Conservation (phyloP, 768 basidiomycete genomes). For the Boletus tomentosulus region DNA sequence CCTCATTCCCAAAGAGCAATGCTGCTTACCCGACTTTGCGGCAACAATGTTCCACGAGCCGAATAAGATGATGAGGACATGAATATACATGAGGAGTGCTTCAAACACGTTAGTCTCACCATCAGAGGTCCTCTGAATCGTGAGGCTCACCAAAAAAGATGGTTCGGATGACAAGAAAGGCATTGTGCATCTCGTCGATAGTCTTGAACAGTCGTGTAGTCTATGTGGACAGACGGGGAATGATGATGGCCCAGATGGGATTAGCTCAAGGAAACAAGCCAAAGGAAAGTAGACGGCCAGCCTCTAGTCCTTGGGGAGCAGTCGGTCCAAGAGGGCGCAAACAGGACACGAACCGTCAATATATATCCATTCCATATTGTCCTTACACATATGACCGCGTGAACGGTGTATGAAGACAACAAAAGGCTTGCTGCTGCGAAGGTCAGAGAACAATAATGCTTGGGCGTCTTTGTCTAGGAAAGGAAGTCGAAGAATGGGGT, state of each 20-base stretch:
- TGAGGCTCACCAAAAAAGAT: slow-evolving; percentile 51
- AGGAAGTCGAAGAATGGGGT: slow-evolving; percentile 10
- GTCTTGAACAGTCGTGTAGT: slow-evolving; percentile 9
- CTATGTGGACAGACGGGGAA: neutral
- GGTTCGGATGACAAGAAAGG: slow-evolving; percentile 54
- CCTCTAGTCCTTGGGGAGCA: slow-evolving; percentile 4
- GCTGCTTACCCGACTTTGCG: slow-evolving; percentile 36
- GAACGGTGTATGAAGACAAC: slow-evolving; percentile 19
- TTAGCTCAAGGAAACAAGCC: neutral
- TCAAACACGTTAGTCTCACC: slow-evolving; percentile 2
- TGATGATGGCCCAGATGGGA: neutral
- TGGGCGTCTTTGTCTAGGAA: slow-evolving; percentile 22
- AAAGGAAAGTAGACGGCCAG: slow-evolving; percentile 9
- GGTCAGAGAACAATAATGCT: slow-evolving; percentile 12
- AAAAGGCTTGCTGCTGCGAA: neutral
- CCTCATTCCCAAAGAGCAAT: neutral
- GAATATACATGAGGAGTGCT: slow-evolving; percentile 47
- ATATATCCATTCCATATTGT: slow-evolving; percentile 12
- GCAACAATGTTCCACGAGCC: slow-evolving; percentile 54
- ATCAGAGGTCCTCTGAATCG: neutral
- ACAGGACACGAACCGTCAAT: slow-evolving; percentile 1
- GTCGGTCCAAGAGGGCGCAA: slow-evolving; percentile 13
- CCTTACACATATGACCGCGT: neutral
- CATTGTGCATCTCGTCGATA: slow-evolving; percentile 38
- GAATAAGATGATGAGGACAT: slow-evolving; percentile 49